These are phyloP conservation scores for Strobilomyces echinocephalus DNA, from an alignment of 768 basidiomycete species.

Conservation along the genomic window DNA sequence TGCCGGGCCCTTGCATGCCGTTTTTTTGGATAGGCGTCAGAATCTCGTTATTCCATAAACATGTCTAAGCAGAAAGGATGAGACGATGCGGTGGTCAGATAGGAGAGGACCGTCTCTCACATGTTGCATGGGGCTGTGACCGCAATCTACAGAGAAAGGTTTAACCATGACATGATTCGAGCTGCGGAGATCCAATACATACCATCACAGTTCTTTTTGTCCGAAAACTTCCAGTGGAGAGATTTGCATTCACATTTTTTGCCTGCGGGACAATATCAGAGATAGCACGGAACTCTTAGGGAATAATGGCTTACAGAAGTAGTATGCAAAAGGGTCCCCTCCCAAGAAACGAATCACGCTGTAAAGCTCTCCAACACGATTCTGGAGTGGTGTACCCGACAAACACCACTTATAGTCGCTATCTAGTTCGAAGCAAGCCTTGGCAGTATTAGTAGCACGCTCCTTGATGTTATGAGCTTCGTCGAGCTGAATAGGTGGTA, in stretches of 20 bases:
- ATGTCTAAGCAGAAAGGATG: constrained; percentile 50
- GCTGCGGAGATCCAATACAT: constrained; percentile 12
- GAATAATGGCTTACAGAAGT: constrained; percentile 63
- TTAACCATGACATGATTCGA: neutral
- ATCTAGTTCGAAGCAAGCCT: constrained; percentile 88
- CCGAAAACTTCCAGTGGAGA: constrained; percentile 87
- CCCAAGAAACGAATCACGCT: constrained; percentile 89
- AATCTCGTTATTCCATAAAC: constrained; percentile 97
- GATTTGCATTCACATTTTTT: constrained; percentile 93
- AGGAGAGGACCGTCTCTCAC: constrained; percentile 33
- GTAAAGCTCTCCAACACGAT: constrained; percentile 98
- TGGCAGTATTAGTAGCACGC: constrained; percentile 89
- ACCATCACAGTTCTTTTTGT: constrained; percentile 84
- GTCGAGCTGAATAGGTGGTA: constrained; percentile 55
- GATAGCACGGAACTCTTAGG: neutral
- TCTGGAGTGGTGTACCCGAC: constrained; percentile 94
- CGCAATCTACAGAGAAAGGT: constrained; percentile 54
- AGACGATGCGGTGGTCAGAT: neutral
- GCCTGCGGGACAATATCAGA: constrained; percentile 38
- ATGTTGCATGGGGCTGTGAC: constrained; percentile 82
- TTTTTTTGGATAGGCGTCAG: constrained; percentile 92
- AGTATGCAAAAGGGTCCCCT: constrained; percentile 88
- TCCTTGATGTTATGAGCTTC: constrained; percentile 99
- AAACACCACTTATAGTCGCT: constrained; percentile 89
- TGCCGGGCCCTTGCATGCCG: constrained; percentile 78